Evolutionary conservation across 2,329 filamentous ascomycete species (phyloP), one percentile per base, ranked within the genome.

Genomic region (Diaporthe amygdali): DNA sequence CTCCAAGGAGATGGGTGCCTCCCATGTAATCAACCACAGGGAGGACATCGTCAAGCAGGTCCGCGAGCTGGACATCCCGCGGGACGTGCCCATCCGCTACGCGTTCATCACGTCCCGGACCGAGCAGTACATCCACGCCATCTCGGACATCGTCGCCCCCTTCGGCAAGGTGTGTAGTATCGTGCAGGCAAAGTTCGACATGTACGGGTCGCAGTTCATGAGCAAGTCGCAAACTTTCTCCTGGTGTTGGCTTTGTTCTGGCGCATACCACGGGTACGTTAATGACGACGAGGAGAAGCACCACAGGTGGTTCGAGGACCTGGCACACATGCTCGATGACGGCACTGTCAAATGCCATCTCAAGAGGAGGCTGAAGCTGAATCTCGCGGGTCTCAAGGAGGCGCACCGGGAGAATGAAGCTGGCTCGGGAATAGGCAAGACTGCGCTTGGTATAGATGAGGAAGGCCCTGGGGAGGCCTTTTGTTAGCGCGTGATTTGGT

Each of bases 131-230:
- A 75, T 85, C 52, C 74, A 67, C 5, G 79, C 80, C 14, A 77
- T 80, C 3, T 80, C 79, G 2, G 78, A 80, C 30, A 77, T 85
- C n/a, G 79, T 80, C 47, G 81, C 80, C 20, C 82, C 83, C 2
- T 84, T 85, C 49, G 83, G 82, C 10, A 85, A 84, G 74, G 80
- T 84, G 8, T 84, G 82, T 77, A 83, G 80, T 15, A 84, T 85
- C 68, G 82, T 85, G 17, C 83, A 86, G 74, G 80, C 80, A 9
- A 74, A 79, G 54, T 80, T 83, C 34, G 79, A 79, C 30, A 82
- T 84, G 81, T 85, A 85, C 72, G 83, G 82, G 3, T 82, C 83
- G 2, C 78, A 83, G 75, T 84, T 83, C 75, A 83, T 85, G 82
- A 79, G 82, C 61, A 85, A 85, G 76, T 82, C 79, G 20, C 72